A percentile compares a stretch with the other conserved stretches of the same genome.
Conservation (phyloP, 306 rosid species). For the Vicia sativa region DNA sequence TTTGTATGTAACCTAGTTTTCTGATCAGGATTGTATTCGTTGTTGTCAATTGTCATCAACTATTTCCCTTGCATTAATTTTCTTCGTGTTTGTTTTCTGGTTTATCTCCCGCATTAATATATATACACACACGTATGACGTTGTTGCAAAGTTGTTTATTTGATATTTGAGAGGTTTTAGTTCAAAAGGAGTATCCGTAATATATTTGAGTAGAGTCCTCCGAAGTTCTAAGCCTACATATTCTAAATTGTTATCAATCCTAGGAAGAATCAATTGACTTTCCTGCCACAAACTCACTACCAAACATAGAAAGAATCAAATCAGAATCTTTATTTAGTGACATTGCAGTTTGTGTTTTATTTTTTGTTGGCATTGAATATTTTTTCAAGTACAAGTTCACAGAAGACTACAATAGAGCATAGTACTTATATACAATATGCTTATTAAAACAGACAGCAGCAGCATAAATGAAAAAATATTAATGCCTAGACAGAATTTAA, state of each 20-base stretch:
- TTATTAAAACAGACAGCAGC: too few species aligned
- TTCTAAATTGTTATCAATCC: neutral
- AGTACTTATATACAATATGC: too few species aligned
- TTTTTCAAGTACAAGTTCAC: too few species aligned
- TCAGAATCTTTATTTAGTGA: neutral
- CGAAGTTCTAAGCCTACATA: neutral
- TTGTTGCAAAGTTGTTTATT: slow-evolving; percentile 1
- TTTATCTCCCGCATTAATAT: neutral
- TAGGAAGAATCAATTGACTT: neutral
- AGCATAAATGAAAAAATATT: too few species aligned
- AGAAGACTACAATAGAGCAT: too few species aligned
- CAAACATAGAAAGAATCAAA: neutral
- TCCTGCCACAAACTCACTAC: neutral
- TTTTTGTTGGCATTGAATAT: too few species aligned
- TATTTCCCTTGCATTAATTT: too few species aligned
- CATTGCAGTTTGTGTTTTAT: neutral
- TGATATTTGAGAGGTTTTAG: slow-evolving; percentile 1
- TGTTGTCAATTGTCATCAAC: too few species aligned
- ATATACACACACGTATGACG: too few species aligned
- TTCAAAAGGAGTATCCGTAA: neutral
- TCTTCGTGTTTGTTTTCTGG: neutral
- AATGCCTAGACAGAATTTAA: too few species aligned
- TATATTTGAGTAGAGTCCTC: neutral
- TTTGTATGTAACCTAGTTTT: neutral
- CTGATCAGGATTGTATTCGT: neutral